Base-by-base conservation (phyloP, 306 rosid species). In the Myrica gale region DNA sequence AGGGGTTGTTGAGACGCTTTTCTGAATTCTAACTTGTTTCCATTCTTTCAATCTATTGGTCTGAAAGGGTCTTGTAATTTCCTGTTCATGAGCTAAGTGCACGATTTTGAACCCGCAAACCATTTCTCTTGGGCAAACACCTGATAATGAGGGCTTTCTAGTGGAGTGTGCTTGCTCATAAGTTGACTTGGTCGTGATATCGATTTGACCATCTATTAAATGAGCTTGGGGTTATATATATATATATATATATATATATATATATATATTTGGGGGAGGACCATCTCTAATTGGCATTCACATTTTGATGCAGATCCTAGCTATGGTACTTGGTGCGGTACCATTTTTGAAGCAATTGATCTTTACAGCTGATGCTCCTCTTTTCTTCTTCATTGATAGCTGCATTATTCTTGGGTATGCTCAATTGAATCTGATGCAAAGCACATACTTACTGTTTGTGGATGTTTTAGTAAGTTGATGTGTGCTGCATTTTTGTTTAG, bases 341-440 rank as follows among this genome's bases (percentile, higher is more conserved):
- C 99, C 99, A 74, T 81, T 90, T 84, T 77, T 89, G 15, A 96
- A 90, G 89, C 60, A 69, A 74, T 78, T 87, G 76, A 89, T 96
- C 80, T 88, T 96, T 72, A 86, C 93, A 52, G n/a, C 89, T 10
- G 94, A 85, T 80, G 98, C 91, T 84, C 98, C 99, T 44, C 74
- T 96, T 23, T 96, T 88, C 82, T 96, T 96, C 89, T 89, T 96
- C 84, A 96, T 98, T 12, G 98, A 96, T 81, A 96, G 98, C 86
- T 96, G 99, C 91, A 91, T 84, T 73, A 96, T 96, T 78, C 97
- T 96, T 50, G 99, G 99, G 99, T 96, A 92, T 74, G 89, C 55
- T 75, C 69, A 51, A 41, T 76, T 78, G 72, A 80, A 68, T 74
- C 69, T 52, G 60, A 17, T 32, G 44, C 78, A 44, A 72, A 75